These are phyloP conservation scores for Rhizomucor pusillus DNA, from an alignment of 371 early-diverging fungal species.

Conservation along the genomic window DNA sequence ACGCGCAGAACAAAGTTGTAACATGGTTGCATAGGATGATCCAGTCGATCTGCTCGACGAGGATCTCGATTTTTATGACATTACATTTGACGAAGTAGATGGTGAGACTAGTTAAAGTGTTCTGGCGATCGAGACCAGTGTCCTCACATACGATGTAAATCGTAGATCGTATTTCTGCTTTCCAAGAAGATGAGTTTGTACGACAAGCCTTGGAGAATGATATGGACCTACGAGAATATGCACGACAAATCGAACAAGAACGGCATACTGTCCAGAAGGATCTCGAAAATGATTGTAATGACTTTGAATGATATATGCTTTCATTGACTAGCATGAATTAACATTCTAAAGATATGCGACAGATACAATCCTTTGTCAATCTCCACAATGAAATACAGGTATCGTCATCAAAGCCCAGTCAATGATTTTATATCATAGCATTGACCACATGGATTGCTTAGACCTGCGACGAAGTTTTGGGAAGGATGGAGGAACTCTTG, in stretches of 20 bases:
- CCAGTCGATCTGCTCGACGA: constrained; percentile 19
- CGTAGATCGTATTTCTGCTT: constrained; percentile 58
- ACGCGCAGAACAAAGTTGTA: neutral
- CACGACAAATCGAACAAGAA: constrained; percentile 72
- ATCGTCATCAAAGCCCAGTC: neutral
- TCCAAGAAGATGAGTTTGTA: constrained; percentile 80
- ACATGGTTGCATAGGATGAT: neutral
- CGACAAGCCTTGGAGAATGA: constrained; percentile 78
- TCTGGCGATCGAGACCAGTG: neutral
- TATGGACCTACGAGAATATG: constrained; percentile 86
- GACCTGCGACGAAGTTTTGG: constrained; percentile 80
- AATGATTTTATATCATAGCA: neutral
- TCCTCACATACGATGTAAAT: neutral
- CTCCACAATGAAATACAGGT: constrained; percentile 71
- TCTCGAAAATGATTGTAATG: constrained; percentile 73
- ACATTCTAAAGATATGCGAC: constrained; percentile 54
- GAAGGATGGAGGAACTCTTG: constrained; percentile 83
- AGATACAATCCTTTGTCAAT: constrained; percentile 66
- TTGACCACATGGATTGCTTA: constrained; percentile 9
- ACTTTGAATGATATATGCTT: neutral
- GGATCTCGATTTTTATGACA: constrained; percentile 38
- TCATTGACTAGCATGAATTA: no score
- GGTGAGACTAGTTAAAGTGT: constrained; percentile 23
- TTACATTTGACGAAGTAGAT: constrained; percentile 56
- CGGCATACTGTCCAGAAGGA: constrained; percentile 65